Percentiles rank a stretch among this genome's conserved stretches.
Evolutionary conservation across 805 yeast genomes (phyloP).

Genomic region (Cyberlindnera mississippiensis): DNA sequence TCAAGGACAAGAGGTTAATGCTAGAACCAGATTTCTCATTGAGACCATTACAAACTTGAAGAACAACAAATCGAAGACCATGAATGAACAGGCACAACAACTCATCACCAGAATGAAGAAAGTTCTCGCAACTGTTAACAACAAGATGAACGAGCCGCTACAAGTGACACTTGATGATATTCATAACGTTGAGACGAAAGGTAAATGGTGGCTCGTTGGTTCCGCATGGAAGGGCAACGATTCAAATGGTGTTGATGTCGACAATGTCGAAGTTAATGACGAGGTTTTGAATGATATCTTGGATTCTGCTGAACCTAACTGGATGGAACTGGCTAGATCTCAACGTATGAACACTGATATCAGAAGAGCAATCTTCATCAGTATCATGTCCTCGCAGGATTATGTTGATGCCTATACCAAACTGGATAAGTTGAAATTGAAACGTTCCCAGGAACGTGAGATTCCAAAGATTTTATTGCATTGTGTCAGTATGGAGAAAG

Average conservation of each 20-base stretch:
- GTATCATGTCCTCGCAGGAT: slow-evolving; percentile 94
- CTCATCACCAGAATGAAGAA: slow-evolving; percentile 59
- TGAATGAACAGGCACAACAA: slow-evolving; percentile 47
- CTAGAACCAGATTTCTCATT: slow-evolving; percentile 77
- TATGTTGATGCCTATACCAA: slow-evolving; percentile 83
- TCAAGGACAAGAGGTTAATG: slow-evolving; percentile 36
- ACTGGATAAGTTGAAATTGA: slow-evolving; percentile 73
- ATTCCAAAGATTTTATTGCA: slow-evolving; percentile 82
- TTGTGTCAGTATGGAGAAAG: slow-evolving; percentile 78
- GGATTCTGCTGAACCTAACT: slow-evolving; percentile 53
- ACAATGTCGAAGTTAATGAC: slow-evolving; percentile 22
- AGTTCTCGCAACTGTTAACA: slow-evolving; percentile 49
- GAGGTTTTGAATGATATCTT: slow-evolving; percentile 19
- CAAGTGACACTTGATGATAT: slow-evolving; percentile 85
- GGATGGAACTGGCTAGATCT: slow-evolving; percentile 79
- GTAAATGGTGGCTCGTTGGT: slow-evolving; percentile 99
- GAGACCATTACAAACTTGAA: slow-evolving; percentile 84
- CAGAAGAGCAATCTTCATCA: slow-evolving; percentile 88
- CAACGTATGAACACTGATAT: slow-evolving; percentile 96
- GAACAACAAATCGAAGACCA: slow-evolving; percentile 69
- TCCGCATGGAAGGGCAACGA: slow-evolving; percentile 89
- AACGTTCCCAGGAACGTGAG: slow-evolving; percentile 77
- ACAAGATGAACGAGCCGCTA: slow-evolving; percentile 63
- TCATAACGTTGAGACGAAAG: slow-evolving; percentile 66
- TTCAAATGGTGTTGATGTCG: slow-evolving; percentile 14